Conservation (phyloP, 2,329 filamentous ascomycete genomes). For the Ceratocystis albifundus region DNA sequence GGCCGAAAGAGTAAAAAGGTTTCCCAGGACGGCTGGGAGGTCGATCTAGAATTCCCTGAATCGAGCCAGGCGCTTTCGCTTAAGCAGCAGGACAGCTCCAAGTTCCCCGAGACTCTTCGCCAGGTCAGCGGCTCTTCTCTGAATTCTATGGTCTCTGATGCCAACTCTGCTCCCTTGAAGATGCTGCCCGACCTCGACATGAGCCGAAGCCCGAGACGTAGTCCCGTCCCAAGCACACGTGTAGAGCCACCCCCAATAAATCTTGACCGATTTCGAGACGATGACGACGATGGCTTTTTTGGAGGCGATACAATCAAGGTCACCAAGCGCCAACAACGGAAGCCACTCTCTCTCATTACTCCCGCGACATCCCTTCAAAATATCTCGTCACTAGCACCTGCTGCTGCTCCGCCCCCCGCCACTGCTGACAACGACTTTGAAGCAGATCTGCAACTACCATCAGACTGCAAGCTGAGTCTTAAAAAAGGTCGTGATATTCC, state of each 20-base stretch:
- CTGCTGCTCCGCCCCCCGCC: slow-evolving; percentile 14
- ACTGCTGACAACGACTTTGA: slow-evolving; percentile 57
- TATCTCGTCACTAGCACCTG: slow-evolving; percentile 1
- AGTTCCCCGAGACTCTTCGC: slow-evolving; percentile 56
- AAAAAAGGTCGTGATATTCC: slow-evolving; percentile 51
- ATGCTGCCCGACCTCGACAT: slow-evolving; percentile 20
- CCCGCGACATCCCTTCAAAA: slow-evolving; percentile 43
- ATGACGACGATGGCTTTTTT: slow-evolving; percentile 51
- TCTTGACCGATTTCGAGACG: slow-evolving; percentile 53
- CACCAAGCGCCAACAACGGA: slow-evolving; percentile 46
- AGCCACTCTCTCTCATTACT: slow-evolving; percentile 43
- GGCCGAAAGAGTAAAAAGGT: slow-evolving; percentile 60
- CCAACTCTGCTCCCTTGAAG: slow-evolving; percentile 30
- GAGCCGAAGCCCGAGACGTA: slow-evolving; percentile 19
- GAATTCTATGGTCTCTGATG: slow-evolving; percentile 42
- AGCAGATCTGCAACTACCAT: slow-evolving; percentile 58
- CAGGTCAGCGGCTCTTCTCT: slow-evolving; percentile 51
- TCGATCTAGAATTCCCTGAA: slow-evolving; percentile 60
- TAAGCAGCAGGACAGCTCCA: slow-evolving; percentile 47
- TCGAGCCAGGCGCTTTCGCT: slow-evolving; percentile 50
- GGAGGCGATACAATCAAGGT: slow-evolving; percentile 60
- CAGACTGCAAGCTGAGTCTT: slow-evolving; percentile 53
- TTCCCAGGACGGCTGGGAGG: slow-evolving; percentile 69
- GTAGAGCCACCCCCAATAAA: slow-evolving; percentile 32
- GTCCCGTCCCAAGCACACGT: slow-evolving; percentile 31